Conservation (phyloP, 2,329 filamentous ascomycete species). For the Epichloe aotearoae region DNA sequence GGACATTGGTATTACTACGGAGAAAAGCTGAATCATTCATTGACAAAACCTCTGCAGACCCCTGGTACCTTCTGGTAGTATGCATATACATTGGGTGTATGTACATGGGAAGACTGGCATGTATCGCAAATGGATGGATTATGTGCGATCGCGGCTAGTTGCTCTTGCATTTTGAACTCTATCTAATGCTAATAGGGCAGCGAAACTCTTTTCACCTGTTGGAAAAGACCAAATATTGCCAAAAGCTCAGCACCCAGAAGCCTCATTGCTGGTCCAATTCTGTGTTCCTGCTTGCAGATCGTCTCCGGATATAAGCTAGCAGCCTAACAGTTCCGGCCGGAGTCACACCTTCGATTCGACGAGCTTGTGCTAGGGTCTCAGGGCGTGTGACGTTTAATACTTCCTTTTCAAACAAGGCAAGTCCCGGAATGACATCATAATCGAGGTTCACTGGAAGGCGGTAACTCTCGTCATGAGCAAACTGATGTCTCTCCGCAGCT, state of each 20-base stretch:
- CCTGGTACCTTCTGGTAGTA: background rate
- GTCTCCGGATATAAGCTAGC: conserved; percentile 44
- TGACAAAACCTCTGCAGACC: background rate
- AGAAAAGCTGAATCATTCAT: background rate
- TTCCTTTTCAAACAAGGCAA: conserved; percentile 68
- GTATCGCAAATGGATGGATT: background rate
- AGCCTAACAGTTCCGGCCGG: conserved; percentile 47
- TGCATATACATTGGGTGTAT: background rate
- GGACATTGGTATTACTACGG: background rate
- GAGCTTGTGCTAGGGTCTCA: conserved; percentile 78
- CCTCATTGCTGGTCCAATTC: background rate
- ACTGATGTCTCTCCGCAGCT: conserved; percentile 47
- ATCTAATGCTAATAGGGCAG: background rate
- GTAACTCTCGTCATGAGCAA: conserved; percentile 65
- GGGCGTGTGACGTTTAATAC: conserved; percentile 58
- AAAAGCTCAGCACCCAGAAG: background rate
- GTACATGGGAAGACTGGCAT: background rate
- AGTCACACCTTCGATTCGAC: conserved; percentile 69
- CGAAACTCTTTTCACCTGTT: background rate
- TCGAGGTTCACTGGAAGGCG: conserved; percentile 61
- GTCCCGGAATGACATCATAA: conserved; percentile 57
- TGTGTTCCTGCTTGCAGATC: background rate
- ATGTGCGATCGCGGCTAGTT: background rate
- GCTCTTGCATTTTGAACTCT: background rate
- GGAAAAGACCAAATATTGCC: background rate